Conservation (phyloP, 768 basidiomycete genomes). For the Rossbeevera mucosa region DNA sequence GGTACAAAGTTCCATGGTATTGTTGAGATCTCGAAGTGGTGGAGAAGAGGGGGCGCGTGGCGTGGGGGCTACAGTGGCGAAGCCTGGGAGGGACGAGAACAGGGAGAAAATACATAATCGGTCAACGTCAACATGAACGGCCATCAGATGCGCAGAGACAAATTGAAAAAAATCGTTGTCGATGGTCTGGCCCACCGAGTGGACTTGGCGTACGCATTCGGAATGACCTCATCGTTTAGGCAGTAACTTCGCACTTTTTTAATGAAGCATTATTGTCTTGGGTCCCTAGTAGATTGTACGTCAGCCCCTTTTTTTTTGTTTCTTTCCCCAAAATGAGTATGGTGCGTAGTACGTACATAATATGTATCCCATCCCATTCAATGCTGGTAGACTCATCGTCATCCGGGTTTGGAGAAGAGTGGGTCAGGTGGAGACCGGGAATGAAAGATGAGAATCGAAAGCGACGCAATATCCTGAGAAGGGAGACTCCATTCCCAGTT, state of each 20-base stretch:
- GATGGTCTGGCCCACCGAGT: background rate
- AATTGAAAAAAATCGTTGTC: background rate
- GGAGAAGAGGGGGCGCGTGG: background rate
- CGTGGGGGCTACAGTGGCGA: background rate
- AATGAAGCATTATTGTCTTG: background rate
- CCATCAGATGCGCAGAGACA: slow-evolving; percentile 17
- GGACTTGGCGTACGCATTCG: background rate
- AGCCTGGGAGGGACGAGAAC: background rate
- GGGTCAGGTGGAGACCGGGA: slow-evolving; percentile 1
- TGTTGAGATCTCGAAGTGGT: slow-evolving; percentile 2
- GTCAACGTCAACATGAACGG: slow-evolving; percentile 17
- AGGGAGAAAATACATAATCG: slow-evolving; percentile 1
- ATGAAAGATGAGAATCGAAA: slow-evolving; percentile 4
- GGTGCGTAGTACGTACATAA: background rate
- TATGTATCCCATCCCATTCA: background rate
- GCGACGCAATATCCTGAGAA: background rate
- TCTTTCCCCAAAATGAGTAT: background rate
- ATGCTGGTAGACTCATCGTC: background rate
- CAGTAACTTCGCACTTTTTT: background rate
- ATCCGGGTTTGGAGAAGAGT: background rate
- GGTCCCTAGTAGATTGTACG: background rate
- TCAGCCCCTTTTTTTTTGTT: background rate
- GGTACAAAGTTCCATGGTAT: background rate
- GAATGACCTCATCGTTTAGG: background rate
- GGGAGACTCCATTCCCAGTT: background rate